phyloP scores from a whole-genome alignment of 1,139 yeast species.

The Debaryomyces udenii region DNA sequence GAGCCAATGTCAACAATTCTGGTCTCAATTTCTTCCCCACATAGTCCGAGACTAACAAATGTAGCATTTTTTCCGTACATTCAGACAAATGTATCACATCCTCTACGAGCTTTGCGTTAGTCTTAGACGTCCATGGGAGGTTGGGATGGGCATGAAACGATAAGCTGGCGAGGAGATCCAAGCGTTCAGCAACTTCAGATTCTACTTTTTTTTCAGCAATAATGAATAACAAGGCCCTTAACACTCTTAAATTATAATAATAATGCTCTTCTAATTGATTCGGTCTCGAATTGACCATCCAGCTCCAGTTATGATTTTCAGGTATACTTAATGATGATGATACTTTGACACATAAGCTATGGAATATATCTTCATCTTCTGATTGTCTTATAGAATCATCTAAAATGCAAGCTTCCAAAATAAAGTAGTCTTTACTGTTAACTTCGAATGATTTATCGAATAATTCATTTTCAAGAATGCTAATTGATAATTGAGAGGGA shows the following conservation, averaged over 20 bases:
- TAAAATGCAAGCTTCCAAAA: constrained; percentile 11
- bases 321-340: constrained; percentile 11
- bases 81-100: constrained; percentile 11
- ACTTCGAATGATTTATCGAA: background rate
- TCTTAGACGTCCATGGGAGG: constrained; percentile 32
- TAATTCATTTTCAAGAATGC: background rate
- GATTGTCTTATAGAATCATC: background rate
- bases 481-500: constrained; percentile 1
- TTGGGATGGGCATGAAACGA: constrained; percentile 32
- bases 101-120: constrained; percentile 20
- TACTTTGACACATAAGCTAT: background rate
- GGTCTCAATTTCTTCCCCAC: constrained; percentile 6
- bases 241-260: constrained; percentile 4
- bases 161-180: constrained; percentile 4
- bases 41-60: constrained; percentile 11
- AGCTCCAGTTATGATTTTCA: constrained; percentile 11
- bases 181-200: background rate
- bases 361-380: background rate
- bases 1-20: constrained; percentile 5
- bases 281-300: constrained; percentile 8
- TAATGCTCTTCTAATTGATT: constrained; percentile 5
- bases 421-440: constrained; percentile 6
- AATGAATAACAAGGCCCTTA: constrained; percentile 5
- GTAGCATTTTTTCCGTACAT: constrained; percentile 3
- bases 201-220: background rate